Evolutionary conservation across 2,329 filamentous ascomycete species (phyloP).

Genomic region (Beauveria varroae): DNA sequence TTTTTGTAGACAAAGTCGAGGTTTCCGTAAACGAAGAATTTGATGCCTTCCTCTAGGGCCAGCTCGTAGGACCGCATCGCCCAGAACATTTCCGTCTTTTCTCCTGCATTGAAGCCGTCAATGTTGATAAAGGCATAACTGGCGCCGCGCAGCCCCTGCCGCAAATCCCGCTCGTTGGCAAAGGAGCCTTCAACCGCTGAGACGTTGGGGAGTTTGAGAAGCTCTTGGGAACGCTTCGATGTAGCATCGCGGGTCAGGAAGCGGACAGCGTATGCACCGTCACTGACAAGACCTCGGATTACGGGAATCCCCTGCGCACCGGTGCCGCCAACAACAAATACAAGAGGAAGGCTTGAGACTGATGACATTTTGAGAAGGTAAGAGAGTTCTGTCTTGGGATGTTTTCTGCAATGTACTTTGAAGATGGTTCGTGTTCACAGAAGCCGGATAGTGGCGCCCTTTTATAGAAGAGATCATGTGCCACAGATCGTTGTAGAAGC

Average conservation of each 20-base stretch:
- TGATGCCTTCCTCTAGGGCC: constrained; percentile 33
- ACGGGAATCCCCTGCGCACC: constrained; percentile 45
- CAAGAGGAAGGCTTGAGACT: constrained; percentile 10
- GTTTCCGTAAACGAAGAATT: constrained; percentile 40
- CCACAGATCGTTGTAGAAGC: neutral
- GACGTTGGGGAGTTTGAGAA: constrained; percentile 37
- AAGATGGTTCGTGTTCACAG: neutral
- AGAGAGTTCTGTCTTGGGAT: neutral
- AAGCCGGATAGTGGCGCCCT: neutral
- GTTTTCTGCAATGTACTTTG: neutral
- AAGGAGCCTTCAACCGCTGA: constrained; percentile 40
- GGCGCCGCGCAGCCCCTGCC: constrained; percentile 34
- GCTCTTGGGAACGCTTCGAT: constrained; percentile 32
- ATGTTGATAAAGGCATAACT: constrained; percentile 47
- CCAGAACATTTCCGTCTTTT: constrained; percentile 45
- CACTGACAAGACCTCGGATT: constrained; percentile 31
- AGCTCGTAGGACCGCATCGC: constrained; percentile 33
- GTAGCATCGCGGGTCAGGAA: constrained; percentile 39
- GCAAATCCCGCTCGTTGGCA: constrained; percentile 36
- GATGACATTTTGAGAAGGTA: neutral
- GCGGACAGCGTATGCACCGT: constrained; percentile 35
- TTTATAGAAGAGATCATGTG: neutral
- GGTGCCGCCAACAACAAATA: constrained; percentile 40
- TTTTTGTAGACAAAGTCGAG: constrained; percentile 43
- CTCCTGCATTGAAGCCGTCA: constrained; percentile 45